Evolutionary conservation across 352 stramenopile species (phyloP).

Genomic region (Pythium rishiriense): DNA sequence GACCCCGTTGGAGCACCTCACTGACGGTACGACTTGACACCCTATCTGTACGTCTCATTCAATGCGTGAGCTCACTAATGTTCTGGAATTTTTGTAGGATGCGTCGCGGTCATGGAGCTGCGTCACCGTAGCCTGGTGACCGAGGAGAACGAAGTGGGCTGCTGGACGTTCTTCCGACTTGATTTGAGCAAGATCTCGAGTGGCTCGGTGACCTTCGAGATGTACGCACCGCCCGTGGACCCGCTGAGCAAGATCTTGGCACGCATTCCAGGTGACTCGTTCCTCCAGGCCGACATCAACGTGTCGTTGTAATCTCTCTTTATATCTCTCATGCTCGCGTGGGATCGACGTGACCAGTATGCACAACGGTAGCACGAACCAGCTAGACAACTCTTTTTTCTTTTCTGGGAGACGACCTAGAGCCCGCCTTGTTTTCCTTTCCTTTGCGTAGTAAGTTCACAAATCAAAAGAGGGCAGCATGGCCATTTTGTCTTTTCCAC

Average conservation of each 20-base stretch:
- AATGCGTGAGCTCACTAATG: neutral
- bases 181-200: conserved; percentile 89
- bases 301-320: conserved; percentile 77
- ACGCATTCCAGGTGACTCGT: conserved; percentile 83
- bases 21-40: conserved; percentile 69
- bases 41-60: neutral
- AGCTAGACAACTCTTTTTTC: neutral
- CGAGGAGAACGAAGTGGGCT: conserved; percentile 85
- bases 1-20: conserved; percentile 82
- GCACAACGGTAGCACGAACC: neutral
- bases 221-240: conserved; percentile 85
- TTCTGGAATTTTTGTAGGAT: conserved; percentile 45
- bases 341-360: neutral
- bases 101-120: conserved; percentile 86
- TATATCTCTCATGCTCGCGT: neutral
- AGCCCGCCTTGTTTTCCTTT: neutral
- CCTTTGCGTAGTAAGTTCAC: neutral
- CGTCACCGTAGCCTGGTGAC: conserved; percentile 81
- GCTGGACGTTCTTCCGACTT: conserved; percentile 89
- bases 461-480: neutral
- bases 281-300: conserved; percentile 88
- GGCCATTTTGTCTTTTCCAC: neutral
- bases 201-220: conserved; percentile 83
- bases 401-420: neutral
- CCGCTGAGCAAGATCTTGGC: conserved; percentile 86